Evolutionary conservation across 352 stramenopile genomes (phyloP), one percentile per base, ranked within the genome.

Genomic region (Halophytophthora batemanensis): DNA sequence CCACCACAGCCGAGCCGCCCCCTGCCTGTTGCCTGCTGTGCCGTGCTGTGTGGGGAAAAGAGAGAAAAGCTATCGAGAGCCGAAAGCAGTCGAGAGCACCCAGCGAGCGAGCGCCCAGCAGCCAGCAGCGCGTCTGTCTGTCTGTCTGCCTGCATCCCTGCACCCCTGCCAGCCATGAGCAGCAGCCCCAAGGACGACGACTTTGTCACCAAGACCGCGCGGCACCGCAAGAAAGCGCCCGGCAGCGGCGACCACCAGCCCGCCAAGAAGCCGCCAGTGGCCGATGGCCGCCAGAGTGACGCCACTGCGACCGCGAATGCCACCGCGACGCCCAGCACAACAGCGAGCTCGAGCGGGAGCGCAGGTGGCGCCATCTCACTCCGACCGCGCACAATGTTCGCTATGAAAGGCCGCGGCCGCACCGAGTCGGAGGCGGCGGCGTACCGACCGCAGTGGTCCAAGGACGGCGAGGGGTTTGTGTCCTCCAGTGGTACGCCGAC

Each of bases 321-420:
- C 5, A 45, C 14, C 17, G 25, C 23, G 17, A n/a, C n/a, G n/a
- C n/a, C n/a, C n/a, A 42, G n/a, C 18, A 19, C 29, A 13, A 29
- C 19, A 2, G 18, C 50, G 17, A 21, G 25, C 6, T 28, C 57
- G 8, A 19, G 40, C 3, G 42, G 36, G 15, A 31, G 25, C 8
- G 48, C 38, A 53, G 43, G 22, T 22, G 58, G 49, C 39, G 58
- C 52, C 37, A 91, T 92, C 37, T 92, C 81, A 39, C 59, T 94
- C 50, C 65, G 83, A n/a, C 83, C 83, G 54, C 81, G 83, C 50
- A 94, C 79, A 34, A 94, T 94, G 83, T 94, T 94, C 49, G 80
- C 80, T n/a, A 87, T 91, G 65, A 94, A 92, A 53, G 83, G 83
- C 43, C 71, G 81, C 14, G 80, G 78, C 11, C 76, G 73, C 37